phyloP scores from a whole-genome alignment of 1,139 yeast species.

The Tardiomyces blankii region DNA sequence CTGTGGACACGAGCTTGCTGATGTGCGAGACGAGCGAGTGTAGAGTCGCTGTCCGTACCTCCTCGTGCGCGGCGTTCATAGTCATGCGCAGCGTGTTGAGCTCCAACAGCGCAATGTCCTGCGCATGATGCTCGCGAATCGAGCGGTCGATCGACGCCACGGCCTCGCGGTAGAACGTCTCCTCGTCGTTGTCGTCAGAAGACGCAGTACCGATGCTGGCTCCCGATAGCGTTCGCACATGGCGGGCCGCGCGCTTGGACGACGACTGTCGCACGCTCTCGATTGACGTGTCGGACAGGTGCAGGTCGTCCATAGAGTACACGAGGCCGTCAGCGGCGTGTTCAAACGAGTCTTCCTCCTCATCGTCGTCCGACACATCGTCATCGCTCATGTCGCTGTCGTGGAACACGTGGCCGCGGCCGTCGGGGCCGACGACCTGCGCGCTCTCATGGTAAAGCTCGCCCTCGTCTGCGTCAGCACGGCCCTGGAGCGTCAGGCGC shows the following conservation, averaged over 20 bases:
- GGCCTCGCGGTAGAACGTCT: conserved; percentile 80
- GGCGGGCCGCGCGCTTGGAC: conserved; percentile 9
- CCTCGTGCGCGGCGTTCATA: conserved; percentile 90
- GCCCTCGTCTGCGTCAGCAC: conserved; percentile 17
- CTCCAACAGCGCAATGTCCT: conserved; percentile 87
- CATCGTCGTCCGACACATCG: conserved; percentile 17
- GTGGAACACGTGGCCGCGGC: too few species aligned
- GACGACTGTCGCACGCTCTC: conserved; percentile 12
- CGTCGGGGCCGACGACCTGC: too few species aligned
- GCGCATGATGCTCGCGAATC: conserved; percentile 79
- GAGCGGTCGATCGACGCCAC: conserved; percentile 90
- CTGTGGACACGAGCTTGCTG: conserved; percentile 62
- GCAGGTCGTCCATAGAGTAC: conserved; percentile 51
- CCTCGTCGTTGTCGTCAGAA: conserved; percentile 44
- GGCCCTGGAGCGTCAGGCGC: conserved; percentile 10
- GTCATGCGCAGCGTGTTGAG: conserved; percentile 94
- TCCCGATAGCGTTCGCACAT: too few species aligned
- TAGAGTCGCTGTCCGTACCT: conserved; percentile 75
- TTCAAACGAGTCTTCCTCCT: conserved; percentile 7
- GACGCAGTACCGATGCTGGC: conserved; percentile 7
- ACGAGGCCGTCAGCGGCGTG: conserved; percentile 19
- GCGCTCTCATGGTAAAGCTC: too few species aligned
- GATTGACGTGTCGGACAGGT: conserved; percentile 73
- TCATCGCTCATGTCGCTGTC: conserved; percentile 17
- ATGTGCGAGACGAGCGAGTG: conserved; percentile 61